A percentile compares a stretch with the other conserved stretches of the same genome.
phyloP scores from a whole-genome alignment of 1,284 basidiomycete genomes.

The Ustilago esculenta region DNA sequence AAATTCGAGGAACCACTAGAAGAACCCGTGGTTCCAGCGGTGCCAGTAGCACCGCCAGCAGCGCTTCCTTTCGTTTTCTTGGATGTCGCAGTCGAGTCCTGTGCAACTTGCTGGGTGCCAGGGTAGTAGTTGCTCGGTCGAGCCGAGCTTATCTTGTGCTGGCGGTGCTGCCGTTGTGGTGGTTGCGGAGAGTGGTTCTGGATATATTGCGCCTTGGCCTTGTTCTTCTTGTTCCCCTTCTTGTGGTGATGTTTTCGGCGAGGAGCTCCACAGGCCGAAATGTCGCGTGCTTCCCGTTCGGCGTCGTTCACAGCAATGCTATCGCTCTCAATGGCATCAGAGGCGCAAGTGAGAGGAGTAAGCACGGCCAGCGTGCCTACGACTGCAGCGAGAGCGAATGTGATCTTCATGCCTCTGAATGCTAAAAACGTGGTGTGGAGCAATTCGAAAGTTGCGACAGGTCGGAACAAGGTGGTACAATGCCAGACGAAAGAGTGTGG shows the following conservation, averaged over 20 bases:
- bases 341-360: slow-evolving; percentile 13
- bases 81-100: no score
- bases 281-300: not conserved
- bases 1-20: no score
- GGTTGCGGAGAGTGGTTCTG: no score
- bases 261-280: not conserved
- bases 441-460: no score
- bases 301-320: not conserved
- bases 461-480: no score
- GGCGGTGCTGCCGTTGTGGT: slow-evolving; percentile 1
- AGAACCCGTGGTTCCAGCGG: not conserved
- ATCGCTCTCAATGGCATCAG: not conserved
- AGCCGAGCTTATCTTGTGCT: slow-evolving; percentile 4
- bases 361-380: slow-evolving; percentile 23
- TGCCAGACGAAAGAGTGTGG: no score
- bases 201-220: slow-evolving; percentile 6
- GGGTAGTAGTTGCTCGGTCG: not conserved
- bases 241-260: slow-evolving; percentile 22
- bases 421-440: not conserved
- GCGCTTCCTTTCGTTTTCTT: not conserved
- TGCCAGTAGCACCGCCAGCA: not conserved
- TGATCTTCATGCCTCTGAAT: slow-evolving; percentile 25
- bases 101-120: not conserved
- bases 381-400: slow-evolving; percentile 8
- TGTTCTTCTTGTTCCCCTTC: slow-evolving; percentile 15